Evolutionary conservation across 2,329 filamentous ascomycete species (phyloP).

Genomic region (Fusarium decemcellulare): DNA sequence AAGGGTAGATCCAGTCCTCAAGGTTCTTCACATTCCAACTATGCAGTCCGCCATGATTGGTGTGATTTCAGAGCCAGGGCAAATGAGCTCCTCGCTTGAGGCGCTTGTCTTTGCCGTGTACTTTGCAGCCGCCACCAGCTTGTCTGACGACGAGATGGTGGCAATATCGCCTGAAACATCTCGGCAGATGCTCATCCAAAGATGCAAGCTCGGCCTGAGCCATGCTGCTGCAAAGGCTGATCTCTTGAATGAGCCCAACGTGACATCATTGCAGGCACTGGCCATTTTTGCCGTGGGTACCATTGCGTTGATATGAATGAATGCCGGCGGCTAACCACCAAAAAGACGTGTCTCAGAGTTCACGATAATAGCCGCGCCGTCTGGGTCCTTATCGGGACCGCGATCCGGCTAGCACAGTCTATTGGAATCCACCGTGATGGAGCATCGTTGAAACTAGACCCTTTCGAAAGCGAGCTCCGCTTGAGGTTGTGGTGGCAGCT

Average conservation of each 20-base stretch:
- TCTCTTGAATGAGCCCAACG: slow-evolving; percentile 20
- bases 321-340: background rate
- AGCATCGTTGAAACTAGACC: slow-evolving; percentile 16
- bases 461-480: slow-evolving; percentile 24
- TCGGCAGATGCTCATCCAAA: slow-evolving; percentile 11
- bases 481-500: slow-evolving; percentile 26
- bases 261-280: slow-evolving; percentile 15
- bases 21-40: slow-evolving; percentile 26
- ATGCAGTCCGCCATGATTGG: slow-evolving; percentile 21
- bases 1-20: slow-evolving; percentile 23
- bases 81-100: slow-evolving; percentile 2
- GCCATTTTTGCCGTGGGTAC: slow-evolving; percentile 8
- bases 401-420: slow-evolving; percentile 21
- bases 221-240: slow-evolving; percentile 12
- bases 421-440: slow-evolving; percentile 24
- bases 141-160: slow-evolving; percentile 11
- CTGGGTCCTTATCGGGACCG: slow-evolving; percentile 22
- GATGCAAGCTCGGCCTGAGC: slow-evolving; percentile 15
- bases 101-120: slow-evolving; percentile 24
- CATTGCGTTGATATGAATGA: no score
- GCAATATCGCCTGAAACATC: slow-evolving; percentile 6
- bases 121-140: slow-evolving; percentile 19
- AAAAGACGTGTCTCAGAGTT: slow-evolving; percentile 18
- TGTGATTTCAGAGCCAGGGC: slow-evolving; percentile 15
- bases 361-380: slow-evolving; percentile 18